Conservation (phyloP, 148 eudicot species). For the Bassia scoparia region DNA sequence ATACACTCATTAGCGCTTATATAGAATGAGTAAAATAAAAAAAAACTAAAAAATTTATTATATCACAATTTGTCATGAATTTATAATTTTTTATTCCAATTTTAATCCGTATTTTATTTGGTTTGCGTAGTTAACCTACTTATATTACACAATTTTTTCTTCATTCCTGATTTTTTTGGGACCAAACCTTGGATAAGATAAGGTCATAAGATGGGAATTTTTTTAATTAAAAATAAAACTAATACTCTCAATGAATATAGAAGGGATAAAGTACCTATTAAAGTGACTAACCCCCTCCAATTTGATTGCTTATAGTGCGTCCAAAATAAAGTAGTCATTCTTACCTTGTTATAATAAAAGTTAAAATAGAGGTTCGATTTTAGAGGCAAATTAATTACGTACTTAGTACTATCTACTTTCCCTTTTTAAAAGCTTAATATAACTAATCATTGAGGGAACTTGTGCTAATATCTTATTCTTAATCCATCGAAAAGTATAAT, state of each 20-base stretch:
- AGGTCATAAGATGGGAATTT: conserved; percentile 17
- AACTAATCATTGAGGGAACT: conserved; percentile 26
- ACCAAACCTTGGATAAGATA: conserved; percentile 32
- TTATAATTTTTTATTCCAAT: too few species aligned
- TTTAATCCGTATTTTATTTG: too few species aligned
- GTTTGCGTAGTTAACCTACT: too few species aligned
- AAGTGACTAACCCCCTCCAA: conserved; percentile 18
- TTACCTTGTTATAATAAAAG: background rate
- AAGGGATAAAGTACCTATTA: conserved; percentile 37
- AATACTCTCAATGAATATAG: conserved; percentile 10
- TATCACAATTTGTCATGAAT: too few species aligned
- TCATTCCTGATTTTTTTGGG: conserved; percentile 21
- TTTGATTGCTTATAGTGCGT: conserved; percentile 21
- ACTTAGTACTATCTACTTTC: background rate
- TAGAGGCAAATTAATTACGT: conserved; percentile 22
- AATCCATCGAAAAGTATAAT: background rate
- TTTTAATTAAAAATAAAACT: conserved; percentile 13
- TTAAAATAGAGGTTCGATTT: background rate
- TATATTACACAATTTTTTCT: background rate
- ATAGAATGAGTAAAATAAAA: too few species aligned
- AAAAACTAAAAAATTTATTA: too few species aligned
- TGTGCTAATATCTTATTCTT: conserved; percentile 12
- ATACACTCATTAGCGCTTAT: too few species aligned
- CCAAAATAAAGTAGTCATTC: background rate
- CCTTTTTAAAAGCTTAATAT: conserved; percentile 13